phyloP scores from a whole-genome alignment of 371 early-diverging fungal genomes.

The Lichtheimia hyalospora region DNA sequence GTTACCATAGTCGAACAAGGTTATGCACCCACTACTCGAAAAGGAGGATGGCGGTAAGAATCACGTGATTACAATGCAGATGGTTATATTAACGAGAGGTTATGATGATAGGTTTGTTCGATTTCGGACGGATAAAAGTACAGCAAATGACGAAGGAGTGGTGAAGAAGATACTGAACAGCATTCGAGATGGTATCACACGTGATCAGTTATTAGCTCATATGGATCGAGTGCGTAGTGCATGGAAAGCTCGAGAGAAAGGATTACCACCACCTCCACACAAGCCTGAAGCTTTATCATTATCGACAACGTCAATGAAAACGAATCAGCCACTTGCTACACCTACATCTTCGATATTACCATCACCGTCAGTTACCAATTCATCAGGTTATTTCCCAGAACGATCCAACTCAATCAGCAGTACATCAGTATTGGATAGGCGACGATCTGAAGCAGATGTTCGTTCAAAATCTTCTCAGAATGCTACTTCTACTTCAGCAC shows the following conservation, averaged over 20 bases:
- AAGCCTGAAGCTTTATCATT: slow-evolving; percentile 11
- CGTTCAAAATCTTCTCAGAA: neutral
- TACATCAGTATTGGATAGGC: slow-evolving; percentile 5
- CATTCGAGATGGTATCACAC: slow-evolving; percentile 56
- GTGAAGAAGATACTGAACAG: slow-evolving; percentile 55
- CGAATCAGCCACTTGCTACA: slow-evolving; percentile 4
- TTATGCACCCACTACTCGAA: slow-evolving; percentile 55
- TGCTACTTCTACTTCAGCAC: neutral
- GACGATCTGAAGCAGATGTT: slow-evolving; percentile 16
- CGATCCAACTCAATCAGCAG: neutral
- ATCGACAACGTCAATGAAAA: slow-evolving; percentile 3
- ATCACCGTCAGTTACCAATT: slow-evolving; percentile 15
- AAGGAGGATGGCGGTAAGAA: slow-evolving; percentile 63
- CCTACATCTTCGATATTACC: slow-evolving; percentile 20
- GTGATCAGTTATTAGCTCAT: slow-evolving; percentile 41
- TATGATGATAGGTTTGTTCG: slow-evolving; percentile 53
- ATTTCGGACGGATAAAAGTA: slow-evolving; percentile 69
- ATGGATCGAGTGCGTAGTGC: slow-evolving; percentile 59
- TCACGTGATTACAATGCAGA: neutral
- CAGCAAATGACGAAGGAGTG: slow-evolving; percentile 63
- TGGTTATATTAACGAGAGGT: neutral
- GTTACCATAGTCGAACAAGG: slow-evolving; percentile 64
- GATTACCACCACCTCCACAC: slow-evolving; percentile 30
- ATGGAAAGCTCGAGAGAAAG: slow-evolving; percentile 64
- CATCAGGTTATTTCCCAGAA: slow-evolving; percentile 12